Evolutionary conservation across 1,139 yeast species (phyloP).

Genomic region (Pichia sp.): DNA sequence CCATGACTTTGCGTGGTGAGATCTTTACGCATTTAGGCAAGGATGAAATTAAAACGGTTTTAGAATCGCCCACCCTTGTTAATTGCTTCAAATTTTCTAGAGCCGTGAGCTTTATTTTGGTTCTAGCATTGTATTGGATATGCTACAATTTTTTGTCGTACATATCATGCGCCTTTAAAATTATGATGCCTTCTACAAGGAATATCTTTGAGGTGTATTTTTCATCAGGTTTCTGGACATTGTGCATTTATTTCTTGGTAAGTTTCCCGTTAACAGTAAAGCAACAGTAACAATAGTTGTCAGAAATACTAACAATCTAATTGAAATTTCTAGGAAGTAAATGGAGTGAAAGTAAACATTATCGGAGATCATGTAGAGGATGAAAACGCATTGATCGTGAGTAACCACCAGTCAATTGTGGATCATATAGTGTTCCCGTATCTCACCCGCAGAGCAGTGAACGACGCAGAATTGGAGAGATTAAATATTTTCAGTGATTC

Average conservation of each 20-base stretch:
- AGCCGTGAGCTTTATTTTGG: conserved; percentile 20
- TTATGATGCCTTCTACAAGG: conserved; percentile 24
- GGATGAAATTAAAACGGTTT: conserved; percentile 16
- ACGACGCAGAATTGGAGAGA: neutral
- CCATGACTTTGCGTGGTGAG: conserved; percentile 24
- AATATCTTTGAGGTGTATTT: conserved; percentile 20
- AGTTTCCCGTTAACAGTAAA: conserved; percentile 1
- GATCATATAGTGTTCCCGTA: conserved; percentile 46
- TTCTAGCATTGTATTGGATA: conserved; percentile 21
- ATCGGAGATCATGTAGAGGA: conserved; percentile 42
- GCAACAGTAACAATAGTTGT: no score
- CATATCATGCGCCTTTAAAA: conserved; percentile 18
- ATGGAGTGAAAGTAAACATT: conserved; percentile 37
- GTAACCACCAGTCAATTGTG: conserved; percentile 54
- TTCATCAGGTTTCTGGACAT: conserved; percentile 30
- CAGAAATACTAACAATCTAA: no score
- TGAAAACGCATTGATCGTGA: conserved; percentile 45
- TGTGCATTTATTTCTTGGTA: conserved; percentile 28
- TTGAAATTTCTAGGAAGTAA: conserved; percentile 30
- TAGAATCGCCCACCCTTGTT: conserved; percentile 11
- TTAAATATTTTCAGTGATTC: neutral
- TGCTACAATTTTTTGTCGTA: conserved; percentile 19
- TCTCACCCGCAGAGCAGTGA: conserved; percentile 11
- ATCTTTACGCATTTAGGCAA: conserved; percentile 27
- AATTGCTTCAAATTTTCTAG: conserved; percentile 19